Percentiles rank a stretch among this genome's conserved stretches.
phyloP scores from a whole-genome alignment of 2,329 filamentous ascomycete species.

The Hypoxylon sp. region DNA sequence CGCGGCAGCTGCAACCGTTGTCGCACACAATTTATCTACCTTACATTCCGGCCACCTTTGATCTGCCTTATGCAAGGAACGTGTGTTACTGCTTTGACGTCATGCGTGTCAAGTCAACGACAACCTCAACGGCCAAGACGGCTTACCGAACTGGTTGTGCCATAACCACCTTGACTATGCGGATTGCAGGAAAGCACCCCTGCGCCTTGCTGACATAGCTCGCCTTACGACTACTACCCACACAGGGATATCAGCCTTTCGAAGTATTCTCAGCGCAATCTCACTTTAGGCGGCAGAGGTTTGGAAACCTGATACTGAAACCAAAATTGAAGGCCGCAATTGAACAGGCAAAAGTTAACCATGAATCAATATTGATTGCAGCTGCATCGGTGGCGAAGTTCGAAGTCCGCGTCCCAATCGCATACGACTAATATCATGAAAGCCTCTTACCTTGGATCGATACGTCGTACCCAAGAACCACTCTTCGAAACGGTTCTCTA shows the following conservation, averaged over 20 bases:
- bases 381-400: constrained; percentile 19
- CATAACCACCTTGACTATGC: neutral
- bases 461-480: constrained; percentile 17
- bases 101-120: constrained; percentile 20
- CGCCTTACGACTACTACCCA: neutral
- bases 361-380: constrained; percentile 3
- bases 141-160: neutral
- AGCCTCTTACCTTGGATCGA: constrained; percentile 15
- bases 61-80: constrained; percentile 43
- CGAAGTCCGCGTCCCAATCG: constrained; percentile 23
- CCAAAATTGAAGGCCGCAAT: neutral
- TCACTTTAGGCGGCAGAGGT: neutral
- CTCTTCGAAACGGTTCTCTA: constrained; percentile 21
- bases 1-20: constrained; percentile 23
- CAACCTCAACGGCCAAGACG: constrained; percentile 4
- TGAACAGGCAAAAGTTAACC: neutral
- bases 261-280: neutral
- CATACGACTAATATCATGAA: constrained; percentile 15
- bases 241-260: neutral
- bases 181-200: constrained; percentile 11
- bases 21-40: constrained; percentile 18
- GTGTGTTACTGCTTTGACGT: constrained; percentile 28
- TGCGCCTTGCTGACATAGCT: neutral
- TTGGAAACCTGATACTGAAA: neutral
- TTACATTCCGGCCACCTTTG: constrained; percentile 29